Evolutionary conservation across 2,329 filamentous ascomycete species (phyloP), one percentile per base, ranked within the genome.

Genomic region (Fusarium duplospermum): DNA sequence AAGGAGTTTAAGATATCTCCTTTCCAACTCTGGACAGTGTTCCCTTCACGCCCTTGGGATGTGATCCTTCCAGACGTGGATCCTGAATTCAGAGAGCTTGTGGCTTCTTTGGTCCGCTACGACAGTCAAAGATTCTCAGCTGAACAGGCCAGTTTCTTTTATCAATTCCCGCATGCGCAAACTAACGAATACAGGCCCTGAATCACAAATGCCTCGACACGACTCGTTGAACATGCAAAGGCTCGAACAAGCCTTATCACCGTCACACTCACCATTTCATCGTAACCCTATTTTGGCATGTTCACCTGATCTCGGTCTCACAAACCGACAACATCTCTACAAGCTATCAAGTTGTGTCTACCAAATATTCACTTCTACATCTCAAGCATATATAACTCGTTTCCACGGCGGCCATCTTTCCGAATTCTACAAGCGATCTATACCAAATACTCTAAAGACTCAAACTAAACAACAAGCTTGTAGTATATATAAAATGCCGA

Each of bases 11-110:
- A 83, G 68, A 90, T 91, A 1, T 93, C 93, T 0, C 96, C 98
- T 20, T 99, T 97, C 88, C 93, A 95, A 16, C 97, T 95, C 81
- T 99, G 98, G 84, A 89, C 91, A 45, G 86, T 91, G 16, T 98
- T 97, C 79, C 88, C 91, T 5, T 82, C 86, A 0, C 88, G 88
- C 72, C 72, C 85, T 0, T 98, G 95, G 95, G 86, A 90, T 1
- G 88, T 89, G 1, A 85, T 98, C 20, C 83, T 98, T 47, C 90
- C 90, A 0, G 87, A 86, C 6, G 87, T 90, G 0, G 87, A 90
- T 31, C 82, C 86, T 0, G 84, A 84, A 16, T 92, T 91, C 31
- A 87, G 89, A 67, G 89, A 93, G 71, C 83, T 98, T 36, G 90
- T 97, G 11, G 86, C 85, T 42, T 85, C 84, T 6, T 82, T 98